Conservation (phyloP, 192 early-diverging fungal species). For the Glomus cerebriforme region DNA sequence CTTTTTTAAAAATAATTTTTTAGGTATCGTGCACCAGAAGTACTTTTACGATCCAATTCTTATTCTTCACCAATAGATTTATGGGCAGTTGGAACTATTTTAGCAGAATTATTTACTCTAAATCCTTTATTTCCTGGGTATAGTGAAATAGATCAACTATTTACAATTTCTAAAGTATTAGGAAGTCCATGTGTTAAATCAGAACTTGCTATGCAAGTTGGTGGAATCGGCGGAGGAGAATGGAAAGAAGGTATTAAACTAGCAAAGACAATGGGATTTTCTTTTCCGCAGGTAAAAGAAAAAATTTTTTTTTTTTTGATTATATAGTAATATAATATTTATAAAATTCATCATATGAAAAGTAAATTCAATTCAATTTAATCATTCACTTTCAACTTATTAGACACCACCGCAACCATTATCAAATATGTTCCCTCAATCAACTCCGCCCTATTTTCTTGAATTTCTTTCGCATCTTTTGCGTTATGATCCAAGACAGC, state of each 20-base stretch:
- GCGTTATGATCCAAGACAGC: slow-evolving; percentile 24
- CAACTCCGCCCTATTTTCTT: slow-evolving; percentile 15
- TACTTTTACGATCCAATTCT: slow-evolving; percentile 75
- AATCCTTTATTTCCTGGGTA: slow-evolving; percentile 92
- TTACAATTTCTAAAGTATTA: slow-evolving; percentile 77
- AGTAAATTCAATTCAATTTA: background rate
- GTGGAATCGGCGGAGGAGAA: slow-evolving; percentile 45
- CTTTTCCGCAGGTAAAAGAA: slow-evolving; percentile 53
- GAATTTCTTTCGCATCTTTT: slow-evolving; percentile 20
- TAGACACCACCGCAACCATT: slow-evolving; percentile 6
- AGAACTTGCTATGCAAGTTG: background rate
- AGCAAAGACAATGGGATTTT: slow-evolving; percentile 68
- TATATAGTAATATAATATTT: background rate
- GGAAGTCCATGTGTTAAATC: slow-evolving; percentile 64
- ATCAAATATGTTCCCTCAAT: slow-evolving; percentile 3
- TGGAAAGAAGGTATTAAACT: slow-evolving; percentile 77
- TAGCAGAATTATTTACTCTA: slow-evolving; percentile 86
- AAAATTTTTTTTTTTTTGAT: background rate
- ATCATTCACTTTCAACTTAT: background rate
- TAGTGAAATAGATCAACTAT: slow-evolving; percentile 92
- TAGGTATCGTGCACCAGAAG: slow-evolving; percentile 96
- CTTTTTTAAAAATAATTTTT: background rate
- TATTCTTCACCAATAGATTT: slow-evolving; percentile 95
- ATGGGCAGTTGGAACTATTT: slow-evolving; percentile 93
- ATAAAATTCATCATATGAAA: background rate